These are phyloP conservation scores for Cordyceps fumosorosea DNA, from an alignment of 2,329 filamentous ascomycete species.

Conservation along the genomic window DNA sequence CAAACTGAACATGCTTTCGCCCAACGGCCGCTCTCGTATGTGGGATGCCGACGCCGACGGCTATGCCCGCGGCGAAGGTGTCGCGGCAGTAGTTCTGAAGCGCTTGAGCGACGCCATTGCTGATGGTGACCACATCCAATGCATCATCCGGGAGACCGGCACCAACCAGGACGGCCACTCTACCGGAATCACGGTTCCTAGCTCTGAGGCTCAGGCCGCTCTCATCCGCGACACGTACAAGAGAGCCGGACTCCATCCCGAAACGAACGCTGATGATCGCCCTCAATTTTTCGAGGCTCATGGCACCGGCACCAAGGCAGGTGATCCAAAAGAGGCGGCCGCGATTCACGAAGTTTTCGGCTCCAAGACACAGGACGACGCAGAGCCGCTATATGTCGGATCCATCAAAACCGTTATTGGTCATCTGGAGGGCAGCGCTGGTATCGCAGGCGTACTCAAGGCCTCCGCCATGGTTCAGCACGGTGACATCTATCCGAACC, in stretches of 20 bases:
- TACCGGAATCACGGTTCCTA: constrained; percentile 50
- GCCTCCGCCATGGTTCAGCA: constrained; percentile 38
- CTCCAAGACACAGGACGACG: not conserved
- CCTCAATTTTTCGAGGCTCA: constrained; percentile 38
- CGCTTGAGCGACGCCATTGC: constrained; percentile 34
- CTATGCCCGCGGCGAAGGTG: constrained; percentile 46
- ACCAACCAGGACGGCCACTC: constrained; percentile 47
- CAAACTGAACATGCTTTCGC: constrained; percentile 39
- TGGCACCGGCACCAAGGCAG: constrained; percentile 23
- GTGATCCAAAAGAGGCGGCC: constrained; percentile 44
- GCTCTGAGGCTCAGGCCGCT: constrained; percentile 30
- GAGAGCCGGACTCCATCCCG: constrained; percentile 28
- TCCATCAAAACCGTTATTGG: constrained; percentile 42
- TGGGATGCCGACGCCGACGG: constrained; percentile 40
- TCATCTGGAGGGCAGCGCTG: constrained; percentile 40
- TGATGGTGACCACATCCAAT: constrained; percentile 46
- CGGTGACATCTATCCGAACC: constrained; percentile 38
- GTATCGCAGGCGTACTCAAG: constrained; percentile 41
- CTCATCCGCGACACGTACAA: constrained; percentile 33
- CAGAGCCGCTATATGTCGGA: constrained; percentile 27
- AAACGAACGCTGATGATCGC: constrained; percentile 20
- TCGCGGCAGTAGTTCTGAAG: constrained; percentile 41
- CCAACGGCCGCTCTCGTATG: constrained; percentile 27
- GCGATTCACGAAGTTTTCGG: constrained; percentile 37
- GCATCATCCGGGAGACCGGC: constrained; percentile 39